These are phyloP conservation scores for Neurospora hispaniola DNA, from an alignment of 495 filamentous ascomycete species.

Conservation along the genomic window DNA sequence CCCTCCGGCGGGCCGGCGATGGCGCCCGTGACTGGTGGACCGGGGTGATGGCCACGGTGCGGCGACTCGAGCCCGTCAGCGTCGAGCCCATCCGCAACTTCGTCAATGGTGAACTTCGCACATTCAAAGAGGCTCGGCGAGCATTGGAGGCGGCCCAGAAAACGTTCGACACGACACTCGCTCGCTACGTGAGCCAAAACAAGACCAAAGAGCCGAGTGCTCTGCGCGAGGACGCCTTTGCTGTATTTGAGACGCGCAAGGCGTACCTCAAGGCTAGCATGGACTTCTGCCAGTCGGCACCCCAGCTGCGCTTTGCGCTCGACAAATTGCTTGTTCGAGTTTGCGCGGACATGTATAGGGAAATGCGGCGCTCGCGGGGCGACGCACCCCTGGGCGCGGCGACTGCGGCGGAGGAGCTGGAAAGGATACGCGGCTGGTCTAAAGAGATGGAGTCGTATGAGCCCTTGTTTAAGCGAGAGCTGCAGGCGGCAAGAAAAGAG, in stretches of 20 bases:
- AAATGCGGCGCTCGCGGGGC: conserved; percentile 60
- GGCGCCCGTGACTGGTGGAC: conserved; percentile 78
- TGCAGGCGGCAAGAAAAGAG: conserved; percentile 66
- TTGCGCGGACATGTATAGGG: conserved; percentile 76
- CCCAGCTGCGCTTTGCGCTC: conserved; percentile 67
- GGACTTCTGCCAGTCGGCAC: conserved; percentile 83
- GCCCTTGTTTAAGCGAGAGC: conserved; percentile 63
- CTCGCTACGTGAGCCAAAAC: conserved; percentile 70
- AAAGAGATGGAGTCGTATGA: conserved; percentile 86
- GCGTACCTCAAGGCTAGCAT: conserved; percentile 83
- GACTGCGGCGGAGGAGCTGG: conserved; percentile 53
- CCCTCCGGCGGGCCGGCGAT: conserved; percentile 74
- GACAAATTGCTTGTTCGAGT: conserved; percentile 78
- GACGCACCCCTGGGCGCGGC: conserved; percentile 21
- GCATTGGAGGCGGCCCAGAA: conserved; percentile 71
- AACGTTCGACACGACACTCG: conserved; percentile 65
- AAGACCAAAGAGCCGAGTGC: conserved; percentile 90
- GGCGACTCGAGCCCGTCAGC: conserved; percentile 62
- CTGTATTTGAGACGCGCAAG: conserved; percentile 87
- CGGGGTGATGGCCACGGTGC: conserved; percentile 56
- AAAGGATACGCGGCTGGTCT: conserved; percentile 81
- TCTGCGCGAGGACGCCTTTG: conserved; percentile 88
- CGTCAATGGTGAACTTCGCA: conserved; percentile 54
- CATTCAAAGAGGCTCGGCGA: conserved; percentile 60
- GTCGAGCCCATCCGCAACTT: conserved; percentile 75